Conservation (phyloP, 352 stramenopile species). For the Thalassiosira hispida region DNA sequence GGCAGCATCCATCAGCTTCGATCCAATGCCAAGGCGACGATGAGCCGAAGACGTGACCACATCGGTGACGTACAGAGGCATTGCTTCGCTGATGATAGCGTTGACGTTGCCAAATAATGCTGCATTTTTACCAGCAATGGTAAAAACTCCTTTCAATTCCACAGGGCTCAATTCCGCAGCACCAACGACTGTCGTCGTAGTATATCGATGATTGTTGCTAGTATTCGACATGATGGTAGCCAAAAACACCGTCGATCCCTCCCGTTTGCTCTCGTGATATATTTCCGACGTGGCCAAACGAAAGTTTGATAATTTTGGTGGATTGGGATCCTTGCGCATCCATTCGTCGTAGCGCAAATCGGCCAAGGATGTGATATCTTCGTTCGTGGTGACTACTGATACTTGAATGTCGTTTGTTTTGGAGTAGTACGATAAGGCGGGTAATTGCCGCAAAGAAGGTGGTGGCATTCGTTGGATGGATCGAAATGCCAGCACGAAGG, state of each 20-base stretch:
- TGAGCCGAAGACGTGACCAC: conserved; percentile 52
- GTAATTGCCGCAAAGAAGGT: no score
- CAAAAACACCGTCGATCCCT: conserved; percentile 49
- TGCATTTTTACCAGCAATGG: background rate
- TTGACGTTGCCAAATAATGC: background rate
- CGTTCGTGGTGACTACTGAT: background rate
- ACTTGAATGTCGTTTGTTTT: background rate
- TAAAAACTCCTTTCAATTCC: conserved; percentile 42
- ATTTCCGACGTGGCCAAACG: conserved; percentile 56
- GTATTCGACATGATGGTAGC: conserved; percentile 8
- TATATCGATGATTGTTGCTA: conserved; percentile 5
- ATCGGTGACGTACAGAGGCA: conserved; percentile 61
- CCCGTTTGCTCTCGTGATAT: conserved; percentile 19
- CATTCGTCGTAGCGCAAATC: conserved; percentile 64
- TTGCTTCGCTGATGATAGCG: background rate
- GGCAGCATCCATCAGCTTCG: conserved; percentile 46
- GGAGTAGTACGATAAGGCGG: no score
- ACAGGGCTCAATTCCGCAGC: conserved; percentile 63
- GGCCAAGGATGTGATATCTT: conserved; percentile 13
- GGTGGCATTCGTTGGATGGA: no score
- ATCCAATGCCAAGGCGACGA: conserved; percentile 53
- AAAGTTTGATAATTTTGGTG: conserved; percentile 42
- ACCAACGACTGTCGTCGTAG: conserved; percentile 21
- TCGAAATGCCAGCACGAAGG: no score
- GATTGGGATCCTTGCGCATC: conserved; percentile 42